Base-by-base conservation (phyloP, 768 basidiomycete species). In the Agaricus sinodeliciosus region DNA sequence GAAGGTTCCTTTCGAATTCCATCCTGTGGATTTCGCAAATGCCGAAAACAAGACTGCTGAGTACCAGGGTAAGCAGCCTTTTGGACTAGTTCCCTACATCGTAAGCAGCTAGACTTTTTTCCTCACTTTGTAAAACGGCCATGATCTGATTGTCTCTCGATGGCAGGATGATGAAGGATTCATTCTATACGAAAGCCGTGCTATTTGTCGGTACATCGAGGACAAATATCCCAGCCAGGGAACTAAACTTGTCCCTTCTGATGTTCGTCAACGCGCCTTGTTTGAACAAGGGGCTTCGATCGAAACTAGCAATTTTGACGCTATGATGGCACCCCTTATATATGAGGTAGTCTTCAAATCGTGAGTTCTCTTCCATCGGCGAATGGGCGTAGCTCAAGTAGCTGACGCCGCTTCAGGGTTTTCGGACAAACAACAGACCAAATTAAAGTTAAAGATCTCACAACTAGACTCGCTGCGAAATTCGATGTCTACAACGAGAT, bases 151-250 rank as follows among this genome's bases (percentile, higher is more conserved):
- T 28, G 43, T 2, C 7, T 31, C 4, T 44, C 27, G 3, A 44
- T 31, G 31, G 18, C 48, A 78, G 75, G 71, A 81, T 47, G 83
- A 86, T 22, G 82, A 81, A 37, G 84, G 82, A 3, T 79, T 86
- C 62, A 66, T 76, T 51, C 59, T 89, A n/a, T 85, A 76, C 66
- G 84, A 85, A 60, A 76, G 74, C 36, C 79, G 82, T 27, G 82
- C 82, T 0, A 85, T 87, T 48, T 61, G 62, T 7, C 77, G 81
- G 15, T 88, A 86, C 63, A 62, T 86, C 57, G 76, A 72, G 26
- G 65, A 64, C 53, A 86, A 85, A 60, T 79, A 83, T 57, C 63
- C 73, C 0, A 43, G 66, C 43, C 74, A 81, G 58, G 82, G 81
- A 37, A 70, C 75, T 2, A 51, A 62, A 4, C 70, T 85, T 36